phyloP scores from a whole-genome alignment of 177 flowering plant genomes.

The Vitis hybrid region DNA sequence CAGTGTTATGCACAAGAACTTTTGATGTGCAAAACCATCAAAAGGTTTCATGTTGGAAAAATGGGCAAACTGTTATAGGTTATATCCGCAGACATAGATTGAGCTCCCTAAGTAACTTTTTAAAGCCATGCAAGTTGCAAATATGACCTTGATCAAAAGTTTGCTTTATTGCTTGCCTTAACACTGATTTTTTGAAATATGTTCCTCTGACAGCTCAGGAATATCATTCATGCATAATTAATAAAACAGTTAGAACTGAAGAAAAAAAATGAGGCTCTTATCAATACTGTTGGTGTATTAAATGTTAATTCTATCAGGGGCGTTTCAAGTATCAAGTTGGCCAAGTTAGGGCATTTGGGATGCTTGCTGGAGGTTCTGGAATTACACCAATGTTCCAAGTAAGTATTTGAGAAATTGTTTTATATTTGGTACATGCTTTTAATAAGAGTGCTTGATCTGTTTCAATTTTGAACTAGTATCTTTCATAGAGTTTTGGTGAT shows the following conservation, averaged over 20 bases:
- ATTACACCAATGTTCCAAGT: conserved; percentile 99
- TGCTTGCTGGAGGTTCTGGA: conserved; percentile 99
- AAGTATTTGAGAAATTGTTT: conserved; percentile 1
- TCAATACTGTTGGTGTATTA: conserved; percentile 3
- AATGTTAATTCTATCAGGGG: conserved; percentile 51
- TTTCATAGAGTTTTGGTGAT: background rate
- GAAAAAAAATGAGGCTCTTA: background rate
- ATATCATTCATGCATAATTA: background rate
- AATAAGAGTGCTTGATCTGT: background rate
- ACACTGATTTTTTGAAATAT: too few relatives aligned
- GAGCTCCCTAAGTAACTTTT: too few relatives aligned
- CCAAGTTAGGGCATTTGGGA: conserved; percentile 90
- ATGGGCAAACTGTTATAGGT: too few relatives aligned
- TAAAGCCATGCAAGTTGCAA: background rate
- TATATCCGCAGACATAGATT: too few relatives aligned
- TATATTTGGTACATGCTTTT: background rate
- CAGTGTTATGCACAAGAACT: too few relatives aligned
- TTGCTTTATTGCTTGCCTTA: too few relatives aligned
- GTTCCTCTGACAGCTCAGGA: background rate
- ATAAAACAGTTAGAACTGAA: background rate
- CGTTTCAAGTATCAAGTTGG: conserved; percentile 92
- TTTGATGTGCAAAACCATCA: too few relatives aligned
- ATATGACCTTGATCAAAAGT: too few relatives aligned
- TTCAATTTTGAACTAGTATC: conserved; percentile 3
- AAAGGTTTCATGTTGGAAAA: too few relatives aligned